Evolutionary conservation across 805 yeast genomes (phyloP).

Genomic region (Cyberlindnera bimundalis): DNA sequence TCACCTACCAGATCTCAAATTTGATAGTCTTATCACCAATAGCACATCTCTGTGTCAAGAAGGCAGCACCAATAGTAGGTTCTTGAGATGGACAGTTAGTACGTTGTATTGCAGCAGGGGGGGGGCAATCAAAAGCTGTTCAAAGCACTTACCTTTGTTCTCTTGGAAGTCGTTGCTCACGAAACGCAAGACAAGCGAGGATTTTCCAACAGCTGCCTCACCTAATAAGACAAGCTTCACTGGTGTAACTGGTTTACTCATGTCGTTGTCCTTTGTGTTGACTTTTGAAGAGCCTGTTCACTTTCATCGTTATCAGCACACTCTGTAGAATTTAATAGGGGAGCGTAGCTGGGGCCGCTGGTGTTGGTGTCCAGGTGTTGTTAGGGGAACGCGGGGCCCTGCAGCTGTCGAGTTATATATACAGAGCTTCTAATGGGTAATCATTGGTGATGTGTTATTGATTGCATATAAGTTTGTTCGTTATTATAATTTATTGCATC

Average conservation of each 20-base stretch:
- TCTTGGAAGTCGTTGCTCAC: constrained; percentile 96
- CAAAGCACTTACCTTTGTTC: constrained; percentile 61
- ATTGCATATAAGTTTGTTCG: too few relatives aligned
- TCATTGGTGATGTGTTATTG: too few relatives aligned
- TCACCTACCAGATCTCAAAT: constrained; percentile 72
- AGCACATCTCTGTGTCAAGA: constrained; percentile 87
- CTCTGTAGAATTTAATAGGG: background rate
- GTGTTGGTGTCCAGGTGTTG: constrained; percentile 1
- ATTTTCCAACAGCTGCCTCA: constrained; percentile 97
- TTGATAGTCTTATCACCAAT: constrained; percentile 84
- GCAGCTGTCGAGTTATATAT: too few relatives aligned
- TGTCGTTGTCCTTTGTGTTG: too few relatives aligned
- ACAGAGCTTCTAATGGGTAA: too few relatives aligned
- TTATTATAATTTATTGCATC: background rate
- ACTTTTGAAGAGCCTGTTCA: too few relatives aligned
- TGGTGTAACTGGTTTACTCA: constrained; percentile 49
- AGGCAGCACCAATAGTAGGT: constrained; percentile 98
- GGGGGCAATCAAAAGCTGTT: too few relatives aligned
- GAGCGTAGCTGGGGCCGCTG: too few relatives aligned
- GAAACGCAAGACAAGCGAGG: constrained; percentile 86
- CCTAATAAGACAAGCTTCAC: constrained; percentile 91
- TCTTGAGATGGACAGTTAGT: constrained; percentile 39
- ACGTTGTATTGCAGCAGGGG: too few relatives aligned
- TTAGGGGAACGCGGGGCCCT: too few relatives aligned
- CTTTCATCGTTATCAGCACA: constrained; percentile 1